Percentiles rank a stretch among this genome's conserved stretches.
phyloP scores from a whole-genome alignment of 75 land plant species.

The Chamaecyparis obtusa region DNA sequence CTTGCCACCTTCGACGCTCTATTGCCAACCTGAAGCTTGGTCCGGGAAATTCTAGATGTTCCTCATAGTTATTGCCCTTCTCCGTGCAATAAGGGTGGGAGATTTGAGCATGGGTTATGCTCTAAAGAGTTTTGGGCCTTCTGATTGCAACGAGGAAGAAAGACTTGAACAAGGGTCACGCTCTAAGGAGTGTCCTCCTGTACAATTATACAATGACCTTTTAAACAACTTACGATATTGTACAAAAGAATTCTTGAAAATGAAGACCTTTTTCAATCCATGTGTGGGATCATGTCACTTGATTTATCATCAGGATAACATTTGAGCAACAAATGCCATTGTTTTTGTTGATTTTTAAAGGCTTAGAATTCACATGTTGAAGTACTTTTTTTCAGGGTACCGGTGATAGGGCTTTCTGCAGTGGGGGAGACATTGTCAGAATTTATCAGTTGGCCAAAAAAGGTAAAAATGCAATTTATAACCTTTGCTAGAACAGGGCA shows the following conservation, averaged over 20 bases:
- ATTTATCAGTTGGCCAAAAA: slow-evolving; percentile 53
- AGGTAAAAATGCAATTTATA: slow-evolving; percentile 35
- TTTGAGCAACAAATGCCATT: not conserved
- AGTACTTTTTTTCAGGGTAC: slow-evolving; percentile 49
- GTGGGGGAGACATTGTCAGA: slow-evolving; percentile 92
- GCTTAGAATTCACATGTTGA: not conserved
- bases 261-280: too few relatives aligned
- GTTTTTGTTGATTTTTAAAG: not conserved
- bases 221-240: not conserved
- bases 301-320: not conserved
- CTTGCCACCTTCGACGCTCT: not conserved
- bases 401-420: slow-evolving; percentile 87
- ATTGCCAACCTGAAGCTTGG: not conserved
- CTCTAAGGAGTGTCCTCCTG: too few relatives aligned
- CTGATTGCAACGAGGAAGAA: too few relatives aligned
- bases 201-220: too few relatives aligned
- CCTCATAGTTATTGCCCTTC: too few relatives aligned
- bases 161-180: too few relatives aligned
- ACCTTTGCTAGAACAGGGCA: not conserved
- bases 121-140: too few relatives aligned
- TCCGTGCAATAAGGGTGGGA: too few relatives aligned
- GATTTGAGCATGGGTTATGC: too few relatives aligned
- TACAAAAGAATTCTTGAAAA: not conserved
- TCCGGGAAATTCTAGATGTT: not conserved
- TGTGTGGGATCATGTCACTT: too few relatives aligned